Percentiles rank a stretch among this genome's conserved stretches.
Evolutionary conservation across 805 yeast genomes (phyloP).

Genomic region (Priceomyces carsonii): DNA sequence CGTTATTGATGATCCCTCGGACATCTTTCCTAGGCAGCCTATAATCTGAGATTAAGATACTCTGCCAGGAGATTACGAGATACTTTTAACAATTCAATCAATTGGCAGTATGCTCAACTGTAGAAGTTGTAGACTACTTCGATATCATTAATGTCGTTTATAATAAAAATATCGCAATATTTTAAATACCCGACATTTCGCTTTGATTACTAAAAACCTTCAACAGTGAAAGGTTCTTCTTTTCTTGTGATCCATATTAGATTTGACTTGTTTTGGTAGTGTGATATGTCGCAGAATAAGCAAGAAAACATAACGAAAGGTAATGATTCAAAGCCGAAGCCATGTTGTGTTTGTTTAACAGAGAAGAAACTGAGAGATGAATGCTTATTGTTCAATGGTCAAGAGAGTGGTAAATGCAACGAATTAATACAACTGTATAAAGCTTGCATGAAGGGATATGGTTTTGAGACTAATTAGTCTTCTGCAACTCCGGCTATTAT

Average conservation of each 20-base stretch:
- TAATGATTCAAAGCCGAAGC: slow-evolving; percentile 67
- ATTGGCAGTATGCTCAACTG: too few species aligned
- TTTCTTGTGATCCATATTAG: too few species aligned
- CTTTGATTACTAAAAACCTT: too few species aligned
- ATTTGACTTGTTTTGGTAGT: too few species aligned
- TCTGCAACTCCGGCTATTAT: not conserved
- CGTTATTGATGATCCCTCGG: slow-evolving; percentile 9
- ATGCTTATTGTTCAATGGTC: slow-evolving; percentile 80
- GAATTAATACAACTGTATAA: slow-evolving; percentile 72
- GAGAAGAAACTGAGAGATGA: slow-evolving; percentile 84
- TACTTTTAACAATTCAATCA: too few species aligned
- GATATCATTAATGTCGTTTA: slow-evolving; percentile 2
- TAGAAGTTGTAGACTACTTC: not conserved
- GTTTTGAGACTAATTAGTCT: slow-evolving; percentile 53
- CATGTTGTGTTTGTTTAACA: slow-evolving; percentile 93
- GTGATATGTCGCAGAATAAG: not conserved
- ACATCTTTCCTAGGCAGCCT: too few species aligned
- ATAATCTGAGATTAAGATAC: too few species aligned
- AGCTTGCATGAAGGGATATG: slow-evolving; percentile 88
- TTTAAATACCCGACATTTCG: too few species aligned
- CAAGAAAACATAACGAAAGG: not conserved
- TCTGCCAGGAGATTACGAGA: too few species aligned
- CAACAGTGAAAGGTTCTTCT: too few species aligned
- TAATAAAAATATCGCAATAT: too few species aligned
- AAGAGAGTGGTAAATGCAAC: slow-evolving; percentile 80